A percentile compares a stretch with the other conserved stretches of the same genome.
phyloP scores from a whole-genome alignment of 129 eudicot species.

The Artemisia annua region DNA sequence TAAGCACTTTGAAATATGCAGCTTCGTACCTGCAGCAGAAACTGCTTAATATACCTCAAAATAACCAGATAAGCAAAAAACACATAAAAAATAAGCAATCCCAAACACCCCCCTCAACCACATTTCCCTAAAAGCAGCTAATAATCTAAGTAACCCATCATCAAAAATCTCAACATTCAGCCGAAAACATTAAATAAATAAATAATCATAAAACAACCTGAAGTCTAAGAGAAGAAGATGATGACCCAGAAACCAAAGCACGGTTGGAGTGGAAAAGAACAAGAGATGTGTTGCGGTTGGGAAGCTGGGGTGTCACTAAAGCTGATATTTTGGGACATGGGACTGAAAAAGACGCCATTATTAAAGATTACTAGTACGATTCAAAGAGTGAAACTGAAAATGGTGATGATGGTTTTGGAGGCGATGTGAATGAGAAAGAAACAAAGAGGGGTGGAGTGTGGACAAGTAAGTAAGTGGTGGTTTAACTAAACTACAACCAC shows the following conservation, averaged over 20 bases:
- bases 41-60: too few species aligned
- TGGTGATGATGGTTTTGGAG: neutral
- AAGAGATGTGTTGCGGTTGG: constrained; percentile 23
- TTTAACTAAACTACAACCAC: neutral
- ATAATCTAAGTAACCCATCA: constrained; percentile 6
- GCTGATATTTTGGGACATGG: constrained; percentile 53
- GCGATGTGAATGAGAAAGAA: constrained; percentile 5
- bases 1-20: too few species aligned
- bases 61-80: too few species aligned
- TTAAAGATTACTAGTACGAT: too few species aligned
- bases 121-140: neutral
- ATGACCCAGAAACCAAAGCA: constrained; percentile 31
- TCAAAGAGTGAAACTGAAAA: neutral
- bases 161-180: constrained; percentile 1
- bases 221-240: constrained; percentile 12
- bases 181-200: neutral
- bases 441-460: neutral
- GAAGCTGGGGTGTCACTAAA: constrained; percentile 12
- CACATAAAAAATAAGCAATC: too few species aligned
- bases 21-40: too few species aligned
- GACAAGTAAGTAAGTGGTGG: neutral
- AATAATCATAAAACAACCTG: constrained; percentile 32
- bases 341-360: constrained; percentile 59
- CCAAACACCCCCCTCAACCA: neutral
- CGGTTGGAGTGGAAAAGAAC: constrained; percentile 31